Conservation (phyloP, 2,329 filamentous ascomycete species). For the Aspergillus japonicus region DNA sequence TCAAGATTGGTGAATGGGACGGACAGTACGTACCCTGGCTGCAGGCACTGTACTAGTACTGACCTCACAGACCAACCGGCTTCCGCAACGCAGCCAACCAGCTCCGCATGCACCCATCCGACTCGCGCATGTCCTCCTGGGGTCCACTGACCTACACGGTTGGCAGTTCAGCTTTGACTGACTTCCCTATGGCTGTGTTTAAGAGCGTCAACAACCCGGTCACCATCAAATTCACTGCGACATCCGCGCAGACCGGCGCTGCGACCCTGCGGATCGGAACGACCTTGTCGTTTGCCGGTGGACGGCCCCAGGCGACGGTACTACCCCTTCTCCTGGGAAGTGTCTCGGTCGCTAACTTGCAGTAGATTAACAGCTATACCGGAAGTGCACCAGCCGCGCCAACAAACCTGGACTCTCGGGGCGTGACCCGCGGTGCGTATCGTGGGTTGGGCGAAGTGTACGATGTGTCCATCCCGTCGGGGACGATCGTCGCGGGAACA, state of each 20-base stretch:
- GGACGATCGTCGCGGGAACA: conserved; percentile 57
- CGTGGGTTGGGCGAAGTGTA: conserved; percentile 65
- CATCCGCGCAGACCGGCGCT: conserved; percentile 50
- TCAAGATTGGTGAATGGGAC: conserved; percentile 65
- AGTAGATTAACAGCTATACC: conserved; percentile 55
- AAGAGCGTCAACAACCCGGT: conserved; percentile 59
- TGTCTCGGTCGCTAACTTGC: background rate
- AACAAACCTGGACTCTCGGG: conserved; percentile 62
- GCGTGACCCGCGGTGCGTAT: conserved; percentile 65
- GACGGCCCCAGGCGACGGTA: conserved; percentile 53
- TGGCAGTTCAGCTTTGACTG: conserved; percentile 51
- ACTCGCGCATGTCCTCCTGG: conserved; percentile 64
- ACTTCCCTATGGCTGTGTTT: conserved; percentile 67
- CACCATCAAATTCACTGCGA: conserved; percentile 61
- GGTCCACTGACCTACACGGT: conserved; percentile 61
- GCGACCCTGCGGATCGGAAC: conserved; percentile 65
- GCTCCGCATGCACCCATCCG: conserved; percentile 67
- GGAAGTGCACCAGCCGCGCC: conserved; percentile 54
- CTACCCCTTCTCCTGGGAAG: too few relatives aligned
- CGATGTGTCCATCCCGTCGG: conserved; percentile 59
- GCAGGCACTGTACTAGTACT: background rate
- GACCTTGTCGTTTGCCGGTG: conserved; percentile 61
- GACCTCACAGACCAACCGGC: conserved; percentile 49
- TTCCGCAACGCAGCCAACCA: conserved; percentile 68
- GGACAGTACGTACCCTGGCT: conserved; percentile 46